Evolutionary conservation across 306 rosid genomes (phyloP), one percentile per base, ranked within the genome.

Genomic region (Vigna trinervia): DNA sequence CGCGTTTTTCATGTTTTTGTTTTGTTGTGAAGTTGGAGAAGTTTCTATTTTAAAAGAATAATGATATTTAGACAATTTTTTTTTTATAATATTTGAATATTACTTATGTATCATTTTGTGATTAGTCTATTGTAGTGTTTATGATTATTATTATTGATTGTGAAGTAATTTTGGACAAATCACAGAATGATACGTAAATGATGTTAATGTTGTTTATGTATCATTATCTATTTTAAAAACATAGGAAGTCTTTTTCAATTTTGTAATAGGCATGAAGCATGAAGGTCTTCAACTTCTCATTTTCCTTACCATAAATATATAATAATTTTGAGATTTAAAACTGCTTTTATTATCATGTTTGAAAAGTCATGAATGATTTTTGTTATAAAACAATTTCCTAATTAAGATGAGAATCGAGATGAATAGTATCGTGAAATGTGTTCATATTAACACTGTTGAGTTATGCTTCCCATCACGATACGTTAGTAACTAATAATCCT

Each of bases 381-480:
- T 3, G n/a, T 62, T 36, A 5, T 36, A 14, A 8, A 8, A 39
- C 30, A 56, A 53, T 52, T 66, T 54, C 14, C 39, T 26, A 26
- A 26, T 26, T 23, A 77, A 68, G 17, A 68, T 17, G 19, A 17
- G 19, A 17, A 17, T 17, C 32, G 28, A 53, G 68, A 32, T 15
- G 36, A 34, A 34, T 34, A 36, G 14, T 14, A 11, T 56, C 50
- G 30, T 34, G 36, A 19, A 58, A 23, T 15, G 56, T 22, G 36
- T 54, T 32, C 52, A 8, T 53, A 43, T 9, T 58, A 26, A 12
- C 5, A 58, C 38, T 26, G 26, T 58, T 26, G 8, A 26, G 64
- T 58, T 26, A 58, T 23, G 64, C 17, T 58, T 58, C 64, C 64
- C 38, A 23, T 58, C 64, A 59, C 39, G 39, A 59, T 28, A 59